Evolutionary conservation across 2,329 filamentous ascomycete genomes (phyloP), one percentile per base, ranked within the genome.

Genomic region (Microcyclospora pomicola): DNA sequence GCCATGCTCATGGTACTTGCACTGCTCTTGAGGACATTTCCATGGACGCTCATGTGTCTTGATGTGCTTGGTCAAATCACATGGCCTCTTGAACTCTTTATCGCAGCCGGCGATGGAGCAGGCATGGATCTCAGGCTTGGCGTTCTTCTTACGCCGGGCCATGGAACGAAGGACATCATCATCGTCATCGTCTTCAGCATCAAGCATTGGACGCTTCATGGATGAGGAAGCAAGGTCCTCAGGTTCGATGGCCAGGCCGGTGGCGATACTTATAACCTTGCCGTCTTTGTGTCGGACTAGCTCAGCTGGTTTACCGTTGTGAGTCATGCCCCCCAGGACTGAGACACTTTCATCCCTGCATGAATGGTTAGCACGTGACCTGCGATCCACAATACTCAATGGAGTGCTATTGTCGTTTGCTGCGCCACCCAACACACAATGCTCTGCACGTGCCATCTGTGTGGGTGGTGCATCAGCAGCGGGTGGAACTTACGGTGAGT

Each of bases 1-100:
- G 35, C 91, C 91, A 51, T 82, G 77, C 27, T 80, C 73, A 59
- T 82, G 77, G 61, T 94, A 96, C 59, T 92, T 93, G 81, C 91
- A 96, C 33, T 74, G 77, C 31, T 72, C 56, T 15, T 83, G 68
- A 6, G 77, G 73, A 62, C 91, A 98, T 68, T 98, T 98, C 82
- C 83, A 95, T 9, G 88, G 91, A 28, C 91, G 82, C 39, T 84
- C 86, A 61, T 98, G 91, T 0, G 88, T 96, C 70, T 96, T 98
- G 66, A 93, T 82, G 63, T 98, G 91, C 69, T 96, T 96, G 49
- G 86, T 95, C 42, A 96, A 68, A 59, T 98, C 91, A 62, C 91
- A 96, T n/a, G 85, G 85, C 44, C 91, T 80, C 64, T 91, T 92
- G 68, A 96, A 96, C 61, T 88, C 77, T 65, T 94, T 95, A 60